Evolutionary conservation across 768 basidiomycete species (phyloP).

Genomic region (Scleroderma citrinum): DNA sequence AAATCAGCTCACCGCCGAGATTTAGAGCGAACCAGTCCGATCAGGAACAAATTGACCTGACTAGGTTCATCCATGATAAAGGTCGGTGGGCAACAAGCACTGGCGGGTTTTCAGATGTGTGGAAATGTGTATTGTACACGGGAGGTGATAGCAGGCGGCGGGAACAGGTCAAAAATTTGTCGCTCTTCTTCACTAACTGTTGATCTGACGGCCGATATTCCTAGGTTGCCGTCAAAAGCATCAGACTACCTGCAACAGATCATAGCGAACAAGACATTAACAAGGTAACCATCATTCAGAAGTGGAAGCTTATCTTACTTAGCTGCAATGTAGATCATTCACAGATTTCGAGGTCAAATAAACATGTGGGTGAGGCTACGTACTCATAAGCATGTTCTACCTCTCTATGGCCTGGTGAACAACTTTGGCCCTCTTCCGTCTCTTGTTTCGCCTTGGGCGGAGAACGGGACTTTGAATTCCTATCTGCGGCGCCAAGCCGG

Average conservation of each 20-base stretch:
- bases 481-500: conserved; percentile 8
- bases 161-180: background rate
- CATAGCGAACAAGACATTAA: background rate
- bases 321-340: background rate
- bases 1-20: background rate
- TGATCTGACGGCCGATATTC: background rate
- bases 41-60: background rate
- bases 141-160: background rate
- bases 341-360: background rate
- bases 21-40: background rate
- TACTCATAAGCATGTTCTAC: conserved; percentile 14
- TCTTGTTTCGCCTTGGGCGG: conserved; percentile 22
- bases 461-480: conserved; percentile 17
- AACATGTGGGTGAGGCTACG: background rate
- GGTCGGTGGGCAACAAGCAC: background rate
- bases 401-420: conserved; percentile 12
- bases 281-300: background rate
- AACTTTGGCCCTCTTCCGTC: conserved; percentile 18
- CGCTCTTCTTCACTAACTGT: background rate
- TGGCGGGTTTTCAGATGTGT: conserved; percentile 6
- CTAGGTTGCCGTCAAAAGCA: background rate
- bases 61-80: background rate
- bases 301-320: background rate
- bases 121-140: conserved; percentile 2
- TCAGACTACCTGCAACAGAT: background rate